Conservation (phyloP, 78 protist species). For the Isochrysis galbana region DNA sequence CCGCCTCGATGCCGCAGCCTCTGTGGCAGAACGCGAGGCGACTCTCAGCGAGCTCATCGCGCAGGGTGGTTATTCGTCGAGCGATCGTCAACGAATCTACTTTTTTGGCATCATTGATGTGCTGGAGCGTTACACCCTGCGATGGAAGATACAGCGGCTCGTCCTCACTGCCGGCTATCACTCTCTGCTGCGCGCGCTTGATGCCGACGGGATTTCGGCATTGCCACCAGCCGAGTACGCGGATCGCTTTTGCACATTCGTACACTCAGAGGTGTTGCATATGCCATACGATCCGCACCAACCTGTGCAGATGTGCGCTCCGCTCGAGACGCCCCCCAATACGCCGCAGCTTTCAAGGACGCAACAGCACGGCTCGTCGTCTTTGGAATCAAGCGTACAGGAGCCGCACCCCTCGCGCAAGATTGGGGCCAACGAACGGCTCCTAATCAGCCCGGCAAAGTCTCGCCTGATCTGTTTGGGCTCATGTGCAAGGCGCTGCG, state of each 20-base stretch:
- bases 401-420: neutral
- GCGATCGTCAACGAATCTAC: neutral
- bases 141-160: neutral
- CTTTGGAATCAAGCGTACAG: neutral
- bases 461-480: neutral
- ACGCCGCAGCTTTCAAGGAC: too few species aligned
- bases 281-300: neutral
- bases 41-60: neutral
- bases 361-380: neutral
- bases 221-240: neutral
- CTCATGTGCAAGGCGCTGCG: neutral
- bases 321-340: neutral
- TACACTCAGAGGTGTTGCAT: neutral
- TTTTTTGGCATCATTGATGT: slow-evolving; percentile 1
- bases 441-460: neutral
- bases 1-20: neutral
- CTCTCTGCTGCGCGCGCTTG: neutral
- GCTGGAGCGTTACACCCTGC: neutral
- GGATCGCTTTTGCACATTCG: neutral
- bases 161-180: neutral
- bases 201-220: slow-evolving; percentile 7
- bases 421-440: neutral
- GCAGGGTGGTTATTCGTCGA: neutral
- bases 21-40: neutral
- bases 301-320: neutral